These are phyloP conservation scores for Cryptococcus hybrid DNA, from an alignment of 1,284 basidiomycete species.

Conservation along the genomic window DNA sequence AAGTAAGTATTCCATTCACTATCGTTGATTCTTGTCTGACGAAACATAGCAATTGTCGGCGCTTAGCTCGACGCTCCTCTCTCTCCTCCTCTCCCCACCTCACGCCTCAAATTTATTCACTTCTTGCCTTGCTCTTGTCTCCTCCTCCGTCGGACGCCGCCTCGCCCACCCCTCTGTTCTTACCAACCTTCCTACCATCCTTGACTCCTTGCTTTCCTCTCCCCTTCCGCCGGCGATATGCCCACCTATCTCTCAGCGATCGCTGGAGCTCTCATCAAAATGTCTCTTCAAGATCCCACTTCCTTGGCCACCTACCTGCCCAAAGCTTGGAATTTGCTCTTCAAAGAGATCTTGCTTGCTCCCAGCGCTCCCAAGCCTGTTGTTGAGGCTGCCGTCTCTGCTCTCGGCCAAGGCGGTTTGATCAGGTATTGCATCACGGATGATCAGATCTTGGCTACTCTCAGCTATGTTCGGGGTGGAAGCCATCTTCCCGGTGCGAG, in stretches of 20 bases:
- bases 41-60: conserved; percentile 62
- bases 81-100: conserved; percentile 77
- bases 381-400: conserved; percentile 61
- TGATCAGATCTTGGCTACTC: conserved; percentile 59
- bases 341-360: conserved; percentile 60
- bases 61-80: conserved; percentile 67
- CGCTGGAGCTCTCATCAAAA: conserved; percentile 47
- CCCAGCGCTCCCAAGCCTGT: conserved; percentile 29
- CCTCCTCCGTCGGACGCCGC: conserved; percentile 42
- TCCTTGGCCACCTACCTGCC: conserved; percentile 54
- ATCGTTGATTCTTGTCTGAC: not conserved
- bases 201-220: conserved; percentile 70
- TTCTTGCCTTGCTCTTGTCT: conserved; percentile 71
- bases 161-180: conserved; percentile 37
- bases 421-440: conserved; percentile 69
- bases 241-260: conserved; percentile 60
- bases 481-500: conserved; percentile 43
- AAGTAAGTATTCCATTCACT: conserved; percentile 46
- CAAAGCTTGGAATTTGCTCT: conserved; percentile 72
- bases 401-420: conserved; percentile 58
- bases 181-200: conserved; percentile 61
- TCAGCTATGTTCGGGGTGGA: conserved; percentile 42
- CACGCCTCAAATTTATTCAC: conserved; percentile 74
- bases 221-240: conserved; percentile 61
- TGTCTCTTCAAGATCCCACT: conserved; percentile 41